phyloP scores from a whole-genome alignment of 1,284 basidiomycete genomes.

The Singerocomus rubriflavus region DNA sequence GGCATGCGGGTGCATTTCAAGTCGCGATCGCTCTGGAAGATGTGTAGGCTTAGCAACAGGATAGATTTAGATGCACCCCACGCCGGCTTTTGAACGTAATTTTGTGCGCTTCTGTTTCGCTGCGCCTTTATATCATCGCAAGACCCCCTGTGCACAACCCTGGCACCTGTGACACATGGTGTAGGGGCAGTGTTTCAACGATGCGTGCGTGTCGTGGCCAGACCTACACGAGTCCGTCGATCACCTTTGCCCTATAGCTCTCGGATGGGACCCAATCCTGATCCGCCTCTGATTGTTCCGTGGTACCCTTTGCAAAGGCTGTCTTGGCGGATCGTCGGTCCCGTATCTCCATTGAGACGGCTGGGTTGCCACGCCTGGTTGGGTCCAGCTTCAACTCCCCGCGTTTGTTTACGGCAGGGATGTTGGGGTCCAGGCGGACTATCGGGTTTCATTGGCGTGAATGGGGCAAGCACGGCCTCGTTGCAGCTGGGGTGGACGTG shows the following conservation, averaged over 20 bases:
- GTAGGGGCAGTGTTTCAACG: constrained; percentile 47
- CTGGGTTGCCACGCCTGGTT: neutral
- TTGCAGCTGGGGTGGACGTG: neutral
- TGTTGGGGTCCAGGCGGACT: neutral
- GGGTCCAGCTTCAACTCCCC: neutral
- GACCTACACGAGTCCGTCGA: neutral
- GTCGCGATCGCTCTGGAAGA: neutral
- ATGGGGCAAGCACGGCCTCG: constrained; percentile 12
- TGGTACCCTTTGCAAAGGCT: constrained; percentile 21
- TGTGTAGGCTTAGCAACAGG: constrained; percentile 5
- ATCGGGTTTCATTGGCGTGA: neutral
- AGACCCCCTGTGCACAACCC: neutral
- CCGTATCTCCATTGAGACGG: constrained; percentile 1
- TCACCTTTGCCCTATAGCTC: constrained; percentile 20
- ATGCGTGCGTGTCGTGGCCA: too few relatives aligned
- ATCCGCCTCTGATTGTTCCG: constrained; percentile 10
- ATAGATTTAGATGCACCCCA: constrained; percentile 5
- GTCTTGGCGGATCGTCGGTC: constrained; percentile 34
- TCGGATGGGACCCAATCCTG: constrained; percentile 5
- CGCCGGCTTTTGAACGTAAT: constrained; percentile 18
- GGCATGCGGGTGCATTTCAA: neutral
- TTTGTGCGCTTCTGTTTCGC: constrained; percentile 7
- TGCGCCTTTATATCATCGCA: neutral
- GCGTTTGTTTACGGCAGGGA: constrained; percentile 10
- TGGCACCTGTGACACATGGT: neutral